These are phyloP conservation scores for Magnolia officinalis DNA, from an alignment of 164 flowering plant genomes.

Conservation along the genomic window DNA sequence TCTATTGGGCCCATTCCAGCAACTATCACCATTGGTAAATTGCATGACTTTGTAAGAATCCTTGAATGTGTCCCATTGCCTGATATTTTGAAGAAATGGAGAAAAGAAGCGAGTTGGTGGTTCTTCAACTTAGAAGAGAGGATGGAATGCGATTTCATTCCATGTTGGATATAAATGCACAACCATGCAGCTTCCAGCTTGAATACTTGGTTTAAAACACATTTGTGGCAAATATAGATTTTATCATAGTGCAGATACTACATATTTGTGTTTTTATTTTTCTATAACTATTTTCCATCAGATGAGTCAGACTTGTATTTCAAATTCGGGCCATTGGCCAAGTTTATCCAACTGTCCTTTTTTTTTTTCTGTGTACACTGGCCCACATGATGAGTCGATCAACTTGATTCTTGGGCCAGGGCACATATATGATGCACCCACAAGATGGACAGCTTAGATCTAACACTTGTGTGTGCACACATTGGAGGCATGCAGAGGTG, in stretches of 20 bases:
- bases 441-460: too few relatives aligned
- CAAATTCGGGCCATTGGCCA: too few relatives aligned
- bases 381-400: too few relatives aligned
- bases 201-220: neutral
- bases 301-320: too few relatives aligned
- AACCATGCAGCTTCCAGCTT: neutral
- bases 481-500: too few relatives aligned
- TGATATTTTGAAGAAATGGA: neutral
- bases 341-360: too few relatives aligned
- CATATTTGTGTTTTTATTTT: neutral
- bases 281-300: neutral
- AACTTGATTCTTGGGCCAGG: too few relatives aligned
- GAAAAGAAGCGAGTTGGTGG: neutral
- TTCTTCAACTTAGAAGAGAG: neutral
- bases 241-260: neutral
- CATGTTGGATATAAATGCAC: neutral
- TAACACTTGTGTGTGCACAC: too few relatives aligned
- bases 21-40: slow-evolving; percentile 77
- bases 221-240: neutral
- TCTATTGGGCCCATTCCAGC: slow-evolving; percentile 99
- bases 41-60: slow-evolving; percentile 64
- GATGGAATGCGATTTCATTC: neutral
- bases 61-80: slow-evolving; percentile 13
- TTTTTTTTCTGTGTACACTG: too few relatives aligned
- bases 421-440: too few relatives aligned